Evolutionary conservation across 257 asterid species (phyloP), one percentile per base, ranked within the genome.

Genomic region (Misopates orontium): DNA sequence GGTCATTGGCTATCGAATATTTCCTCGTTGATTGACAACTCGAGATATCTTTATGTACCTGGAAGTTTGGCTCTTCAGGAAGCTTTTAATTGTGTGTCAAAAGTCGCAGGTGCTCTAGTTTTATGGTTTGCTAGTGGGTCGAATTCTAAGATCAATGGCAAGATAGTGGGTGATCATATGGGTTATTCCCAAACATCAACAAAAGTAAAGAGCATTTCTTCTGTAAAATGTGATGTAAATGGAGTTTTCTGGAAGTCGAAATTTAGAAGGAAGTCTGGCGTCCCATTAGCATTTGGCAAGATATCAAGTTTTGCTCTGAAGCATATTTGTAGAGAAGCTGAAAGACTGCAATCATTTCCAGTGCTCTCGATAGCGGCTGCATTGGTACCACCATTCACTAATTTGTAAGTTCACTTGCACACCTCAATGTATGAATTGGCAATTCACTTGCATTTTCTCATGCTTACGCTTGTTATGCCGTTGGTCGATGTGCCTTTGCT

Each of bases 1-100:
- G 62, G 48, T 31, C 77, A 85, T 56, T 81, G 76, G 77, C 73
- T 89, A 63, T 73, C 84, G 49, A 81, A 79, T 56, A 51, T 93
- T 60, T 58, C 80, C 24, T 79, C 86, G 4, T 70, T 93, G 45
- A 59, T 84, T 48, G 87, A 84, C 65, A 71, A 75, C 77, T 82
- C 97, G 4, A 84, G 84, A 73, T 68, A 78, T 70, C 67, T 84
- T 13, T 77, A 55, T 63, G 77, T 73, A 44, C 89, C 85, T 54
- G 97, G 97, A 54, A 88, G 83, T 74, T 72, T 70, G 60, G 91
- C 84, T 12, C 77, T 90, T 75, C 84, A 82, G 71, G 96, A 86
- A 76, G 92, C 91, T 77, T 81, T 94, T 56, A 77, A 68, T 63
- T 80, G 82, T 70, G 71, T 90, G 77, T 83, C 98, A 9, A 94